Evolutionary conservation across 2,329 filamentous ascomycete species (phyloP).

Genomic region (Colletotrichum aenigma): DNA sequence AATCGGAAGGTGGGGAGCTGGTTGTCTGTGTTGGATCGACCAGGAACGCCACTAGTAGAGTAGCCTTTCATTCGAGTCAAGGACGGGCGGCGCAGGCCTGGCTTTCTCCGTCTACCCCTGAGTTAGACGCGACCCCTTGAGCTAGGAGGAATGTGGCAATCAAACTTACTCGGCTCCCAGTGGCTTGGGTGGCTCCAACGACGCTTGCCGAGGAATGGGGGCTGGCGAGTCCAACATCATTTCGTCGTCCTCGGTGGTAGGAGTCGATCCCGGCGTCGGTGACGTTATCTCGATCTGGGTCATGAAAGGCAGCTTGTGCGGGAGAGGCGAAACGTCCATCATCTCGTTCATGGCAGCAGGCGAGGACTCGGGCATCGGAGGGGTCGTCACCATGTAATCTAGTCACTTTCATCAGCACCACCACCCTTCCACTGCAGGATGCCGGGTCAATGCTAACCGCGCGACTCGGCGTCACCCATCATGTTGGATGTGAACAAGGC

Average conservation of each 20-base stretch:
- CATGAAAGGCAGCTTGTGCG: conserved; percentile 79
- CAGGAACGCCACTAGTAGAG: conserved; percentile 69
- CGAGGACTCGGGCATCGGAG: conserved; percentile 82
- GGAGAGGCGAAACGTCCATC: conserved; percentile 94
- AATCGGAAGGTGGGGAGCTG: conserved; percentile 80
- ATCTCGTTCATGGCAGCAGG: conserved; percentile 73
- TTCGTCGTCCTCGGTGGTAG: conserved; percentile 49
- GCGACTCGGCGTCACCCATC: conserved; percentile 60
- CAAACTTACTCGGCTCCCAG: conserved; percentile 57
- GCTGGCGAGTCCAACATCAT: conserved; percentile 64
- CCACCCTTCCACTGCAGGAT: not conserved
- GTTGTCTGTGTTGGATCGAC: conserved; percentile 64
- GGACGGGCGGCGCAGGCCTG: conserved; percentile 74
- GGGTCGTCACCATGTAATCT: conserved; percentile 78
- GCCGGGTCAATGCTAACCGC: conserved; percentile 56
- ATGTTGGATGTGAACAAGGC: conserved; percentile 81
- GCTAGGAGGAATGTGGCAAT: not conserved
- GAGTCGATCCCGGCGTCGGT: conserved; percentile 66
- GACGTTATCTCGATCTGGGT: conserved; percentile 71
- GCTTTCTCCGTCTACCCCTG: conserved; percentile 64
- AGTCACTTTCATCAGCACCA: conserved; percentile 28
- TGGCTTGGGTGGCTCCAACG: conserved; percentile 54
- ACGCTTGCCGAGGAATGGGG: conserved; percentile 48
- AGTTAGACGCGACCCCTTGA: conserved; percentile 17
- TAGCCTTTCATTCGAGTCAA: conserved; percentile 77